Conservation (phyloP, 2,329 filamentous ascomycete genomes). For the Ceratocystis alfenasii region DNA sequence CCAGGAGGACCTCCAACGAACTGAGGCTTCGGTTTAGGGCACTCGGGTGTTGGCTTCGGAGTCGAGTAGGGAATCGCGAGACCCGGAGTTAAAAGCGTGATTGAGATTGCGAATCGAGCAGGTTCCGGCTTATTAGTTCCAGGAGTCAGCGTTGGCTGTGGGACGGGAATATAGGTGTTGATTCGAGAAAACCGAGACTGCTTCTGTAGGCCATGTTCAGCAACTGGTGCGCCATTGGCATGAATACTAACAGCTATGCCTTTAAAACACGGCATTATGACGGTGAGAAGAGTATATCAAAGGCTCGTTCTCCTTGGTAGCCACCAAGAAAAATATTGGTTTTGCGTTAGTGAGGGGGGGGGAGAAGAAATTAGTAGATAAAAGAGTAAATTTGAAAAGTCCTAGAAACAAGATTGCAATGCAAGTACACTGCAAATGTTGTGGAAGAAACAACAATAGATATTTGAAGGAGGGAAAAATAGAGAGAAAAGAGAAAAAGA, state of each 20-base stretch:
- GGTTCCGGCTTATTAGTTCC: constrained; percentile 69
- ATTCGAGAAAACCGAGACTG: constrained; percentile 85
- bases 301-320: not conserved
- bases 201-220: constrained; percentile 90
- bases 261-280: constrained; percentile 86
- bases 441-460: not conserved
- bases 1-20: constrained; percentile 61
- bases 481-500: not conserved
- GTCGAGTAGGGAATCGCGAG: constrained; percentile 86
- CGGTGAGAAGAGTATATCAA: not conserved
- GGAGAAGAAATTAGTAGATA: not conserved
- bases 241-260: constrained; percentile 98
- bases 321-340: not conserved
- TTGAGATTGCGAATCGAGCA: constrained; percentile 94
- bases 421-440: not conserved
- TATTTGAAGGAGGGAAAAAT: not conserved
- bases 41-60: constrained; percentile 62
- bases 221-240: constrained; percentile 62
- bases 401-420: not conserved
- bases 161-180: constrained; percentile 93
- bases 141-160: constrained; percentile 58
- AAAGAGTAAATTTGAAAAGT: constrained; percentile 3
- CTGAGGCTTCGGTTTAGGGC: constrained; percentile 71
- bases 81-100: constrained; percentile 81
- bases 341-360: not conserved